Base-by-base conservation (phyloP, 2,329 filamentous ascomycete species). In the Coniochaeta pulveracea region DNA sequence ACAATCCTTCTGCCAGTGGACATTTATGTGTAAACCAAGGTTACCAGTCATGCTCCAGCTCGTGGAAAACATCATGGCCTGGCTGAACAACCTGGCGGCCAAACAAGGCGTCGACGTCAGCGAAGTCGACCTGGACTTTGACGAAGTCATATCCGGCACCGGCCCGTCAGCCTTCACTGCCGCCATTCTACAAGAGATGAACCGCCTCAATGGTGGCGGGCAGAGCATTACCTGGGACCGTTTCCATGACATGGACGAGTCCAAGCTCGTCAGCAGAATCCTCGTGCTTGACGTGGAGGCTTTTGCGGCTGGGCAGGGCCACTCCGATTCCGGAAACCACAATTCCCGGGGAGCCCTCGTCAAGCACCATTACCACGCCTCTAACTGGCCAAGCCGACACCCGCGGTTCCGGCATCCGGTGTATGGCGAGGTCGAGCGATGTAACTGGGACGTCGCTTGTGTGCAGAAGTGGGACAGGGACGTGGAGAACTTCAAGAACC, bases 391-490 rank as follows among this genome's bases (percentile, higher is more conserved):
- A 2, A 69, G 66, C 34, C 61, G 63, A 4, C 79, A 84, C 47
- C 76, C 73, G 2, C 64, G 79, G 19, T 80, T 68, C 55, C 74
- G 62, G 27, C 79, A 84, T 48, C 76, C 77, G 1, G 70, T 76
- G 34, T 81, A 76, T 46, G 78, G 76, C 5, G 74, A 80, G 51
- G 77, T 83, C 0, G 79, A 83, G 50, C 61, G 66, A 41, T 83
- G 78, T 53, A 83, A 83, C 46, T 84, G 78, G 78, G 65, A 76
- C 26, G 51, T 58, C 5, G 68, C 74, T 4, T 84, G 79, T 43
- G 73, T 84, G 10, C 59, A 57, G 16, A 58, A 66, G 43, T 84
- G 78, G 78, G 78, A 83, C 42, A 63, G 66, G 40, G 69, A 81
- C 43, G 72, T 71, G 1, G 70, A 68, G 3, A 65, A 63, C 14